phyloP scores from a whole-genome alignment of 164 flowering plant species.

The Magnolia officinalis region DNA sequence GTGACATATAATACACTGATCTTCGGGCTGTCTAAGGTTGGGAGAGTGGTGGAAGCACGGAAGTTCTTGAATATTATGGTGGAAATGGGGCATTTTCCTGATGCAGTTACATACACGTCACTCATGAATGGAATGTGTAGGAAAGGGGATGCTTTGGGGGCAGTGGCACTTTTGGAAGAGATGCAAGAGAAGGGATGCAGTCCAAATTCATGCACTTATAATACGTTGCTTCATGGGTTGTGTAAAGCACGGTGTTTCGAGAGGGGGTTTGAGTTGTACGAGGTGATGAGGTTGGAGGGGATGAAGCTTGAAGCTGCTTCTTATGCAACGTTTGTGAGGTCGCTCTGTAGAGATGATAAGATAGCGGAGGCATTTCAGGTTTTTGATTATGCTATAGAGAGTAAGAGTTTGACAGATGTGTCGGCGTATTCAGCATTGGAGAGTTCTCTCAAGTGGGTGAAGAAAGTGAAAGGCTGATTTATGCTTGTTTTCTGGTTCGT shows the following conservation, averaged over 20 bases:
- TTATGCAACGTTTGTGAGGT: conserved; percentile 71
- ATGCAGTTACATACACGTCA: conserved; percentile 77
- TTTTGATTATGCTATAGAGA: conserved; percentile 80
- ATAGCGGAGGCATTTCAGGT: conserved; percentile 84
- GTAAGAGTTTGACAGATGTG: conserved; percentile 73
- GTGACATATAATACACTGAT: conserved; percentile 84
- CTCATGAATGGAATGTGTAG: conserved; percentile 96
- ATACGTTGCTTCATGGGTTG: conserved; percentile 81
- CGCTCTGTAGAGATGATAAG: conserved; percentile 60
- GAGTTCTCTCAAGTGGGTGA: conserved; percentile 56
- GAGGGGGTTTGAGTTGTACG: conserved; percentile 56
- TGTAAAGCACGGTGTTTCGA: conserved; percentile 67
- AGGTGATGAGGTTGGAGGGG: conserved; percentile 48
- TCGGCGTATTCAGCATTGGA: conserved; percentile 68
- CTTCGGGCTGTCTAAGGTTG: conserved; percentile 77
- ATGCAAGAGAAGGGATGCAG: conserved; percentile 74
- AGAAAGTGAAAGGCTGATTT: conserved; percentile 47
- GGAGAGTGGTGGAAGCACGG: conserved; percentile 64
- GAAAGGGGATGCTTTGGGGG: conserved; percentile 66
- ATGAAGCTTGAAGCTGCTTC: conserved; percentile 71
- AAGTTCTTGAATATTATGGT: conserved; percentile 62
- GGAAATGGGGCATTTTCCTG: conserved; percentile 68
- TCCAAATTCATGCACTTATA: conserved; percentile 78
- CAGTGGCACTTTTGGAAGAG: conserved; percentile 57
- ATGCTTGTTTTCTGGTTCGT: background rate